Percentiles rank a stretch among this genome's conserved stretches.
phyloP scores from a whole-genome alignment of 2,329 filamentous ascomycete species.

The Aphanoascus verrucosus region DNA sequence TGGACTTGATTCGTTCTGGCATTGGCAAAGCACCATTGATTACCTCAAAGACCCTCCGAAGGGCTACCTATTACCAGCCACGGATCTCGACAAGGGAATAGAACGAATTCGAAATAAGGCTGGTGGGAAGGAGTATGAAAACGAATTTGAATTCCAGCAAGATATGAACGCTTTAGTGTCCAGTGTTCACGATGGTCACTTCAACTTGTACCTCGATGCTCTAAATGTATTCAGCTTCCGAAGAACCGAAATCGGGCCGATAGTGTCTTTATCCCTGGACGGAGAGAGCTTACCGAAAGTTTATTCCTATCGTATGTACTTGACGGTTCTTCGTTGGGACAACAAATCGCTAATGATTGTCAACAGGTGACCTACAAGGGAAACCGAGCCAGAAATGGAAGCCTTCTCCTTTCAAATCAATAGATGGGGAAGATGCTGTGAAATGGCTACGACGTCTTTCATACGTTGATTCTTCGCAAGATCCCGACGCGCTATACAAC shows the following conservation, averaged over 20 bases:
- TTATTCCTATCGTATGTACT: constrained; percentile 28
- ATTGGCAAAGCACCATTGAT: constrained; percentile 21
- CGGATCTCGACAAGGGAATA: constrained; percentile 41
- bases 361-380: constrained; percentile 14
- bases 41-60: constrained; percentile 37
- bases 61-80: constrained; percentile 40
- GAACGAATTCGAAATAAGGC: constrained; percentile 39
- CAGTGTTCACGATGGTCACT: constrained; percentile 53
- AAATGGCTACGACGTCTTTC: constrained; percentile 21
- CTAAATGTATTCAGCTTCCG: constrained; percentile 38
- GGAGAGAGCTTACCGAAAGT: constrained; percentile 49
- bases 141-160: constrained; percentile 46
- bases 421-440: constrained; percentile 24
- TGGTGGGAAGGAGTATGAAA: constrained; percentile 35
- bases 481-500: constrained; percentile 27
- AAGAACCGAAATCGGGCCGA: constrained; percentile 44
- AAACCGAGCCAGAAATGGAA: constrained; percentile 16
- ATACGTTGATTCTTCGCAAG: constrained; percentile 17
- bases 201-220: constrained; percentile 20
- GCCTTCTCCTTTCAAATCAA: constrained; percentile 22
- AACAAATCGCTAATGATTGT: constrained; percentile 10
- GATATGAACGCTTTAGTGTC: constrained; percentile 46
- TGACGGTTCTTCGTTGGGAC: background rate
- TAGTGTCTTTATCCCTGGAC: constrained; percentile 53
- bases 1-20: constrained; percentile 18